Base-by-base conservation (phyloP, 495 filamentous ascomycete species). In the Friedmanniomyces endolithicus region DNA sequence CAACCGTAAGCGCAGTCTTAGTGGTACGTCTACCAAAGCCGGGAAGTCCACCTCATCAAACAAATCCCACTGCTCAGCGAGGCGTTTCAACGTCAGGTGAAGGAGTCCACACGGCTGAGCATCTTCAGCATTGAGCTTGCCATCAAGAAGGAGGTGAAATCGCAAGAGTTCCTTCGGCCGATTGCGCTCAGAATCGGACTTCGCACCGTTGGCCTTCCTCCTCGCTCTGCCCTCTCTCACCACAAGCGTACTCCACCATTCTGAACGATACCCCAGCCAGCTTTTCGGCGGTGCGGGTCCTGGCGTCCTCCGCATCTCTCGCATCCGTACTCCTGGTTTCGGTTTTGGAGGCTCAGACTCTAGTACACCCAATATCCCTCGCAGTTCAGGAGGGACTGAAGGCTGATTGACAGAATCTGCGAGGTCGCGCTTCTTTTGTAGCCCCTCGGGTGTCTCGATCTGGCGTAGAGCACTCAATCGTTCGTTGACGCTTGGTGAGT, bases 241-340 rank as follows among this genome's bases (percentile, higher is more conserved):
- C 1, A 29, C 27, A 7, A 48, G 20, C 11, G 31, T 25, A 37
- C 14, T 20, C 9, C 37, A 4, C 44, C 43, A 48, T 7, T 17
- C 23, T 1, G 56, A 17, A 40, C 46, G 11, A 27, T 48, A 47
- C 8, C 7, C 46, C 11, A 84, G 62, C 87, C 87, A 92, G 62
- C 84, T 88, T 27, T 71, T 73, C 1, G 87, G 87, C 19, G 85
- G 73, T 9, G 84, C 75, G 3, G 87, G 86, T 0, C 86, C 87
- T 72, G 65, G 53, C 79, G 74, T 55, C 75, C 64, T 61, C 67
- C 67, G 68, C 72, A 52, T 62, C 64, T 69, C 29, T 12, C 56
- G 47, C 43, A 69, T 63, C 25, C 75, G 68, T 49, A 65, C 62
- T 50, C 73, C 74, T 22, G 74, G 72, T 43, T 84, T 80, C 31